Conservation (phyloP, 1,284 basidiomycete species). For the Xerocomus nothofagi region DNA sequence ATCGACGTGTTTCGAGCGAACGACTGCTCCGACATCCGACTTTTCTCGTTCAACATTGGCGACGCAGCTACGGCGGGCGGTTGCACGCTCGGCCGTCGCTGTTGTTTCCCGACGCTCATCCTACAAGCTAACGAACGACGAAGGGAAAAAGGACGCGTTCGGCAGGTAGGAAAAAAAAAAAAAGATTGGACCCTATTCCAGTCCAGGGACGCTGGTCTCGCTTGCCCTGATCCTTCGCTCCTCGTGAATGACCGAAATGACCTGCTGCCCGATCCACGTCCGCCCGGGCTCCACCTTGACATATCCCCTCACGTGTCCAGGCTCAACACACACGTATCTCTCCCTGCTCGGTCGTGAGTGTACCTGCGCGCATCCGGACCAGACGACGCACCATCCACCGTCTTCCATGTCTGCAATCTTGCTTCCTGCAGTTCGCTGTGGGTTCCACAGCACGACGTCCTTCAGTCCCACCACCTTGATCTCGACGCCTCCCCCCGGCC, state of each 20-base stretch:
- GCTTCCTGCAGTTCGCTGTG: constrained; percentile 62
- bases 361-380: neutral
- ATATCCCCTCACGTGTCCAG: constrained; percentile 76
- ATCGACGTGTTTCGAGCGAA: constrained; percentile 8
- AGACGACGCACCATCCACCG: constrained; percentile 69
- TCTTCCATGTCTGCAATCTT: constrained; percentile 86
- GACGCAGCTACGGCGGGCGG: constrained; percentile 33
- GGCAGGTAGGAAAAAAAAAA: too few relatives aligned
- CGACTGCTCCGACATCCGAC: constrained; percentile 24
- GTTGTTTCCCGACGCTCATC: constrained; percentile 19
- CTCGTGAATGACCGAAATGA: constrained; percentile 45
- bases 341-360: constrained; percentile 50
- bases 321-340: constrained; percentile 82
- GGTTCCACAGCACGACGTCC: constrained; percentile 88
- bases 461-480: constrained; percentile 65
- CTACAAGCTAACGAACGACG: constrained; percentile 4
- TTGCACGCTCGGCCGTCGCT: constrained; percentile 26
- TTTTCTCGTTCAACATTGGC: constrained; percentile 14
- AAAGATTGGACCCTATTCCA: too few relatives aligned
- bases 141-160: neutral
- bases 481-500: constrained; percentile 57
- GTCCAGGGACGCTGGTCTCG: neutral
- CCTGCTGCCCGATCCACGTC: constrained; percentile 76
- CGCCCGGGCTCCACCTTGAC: constrained; percentile 57
- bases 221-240: constrained; percentile 21